Conservation (phyloP, 1,284 basidiomycete species). For the Austroboletus rostrupii region DNA sequence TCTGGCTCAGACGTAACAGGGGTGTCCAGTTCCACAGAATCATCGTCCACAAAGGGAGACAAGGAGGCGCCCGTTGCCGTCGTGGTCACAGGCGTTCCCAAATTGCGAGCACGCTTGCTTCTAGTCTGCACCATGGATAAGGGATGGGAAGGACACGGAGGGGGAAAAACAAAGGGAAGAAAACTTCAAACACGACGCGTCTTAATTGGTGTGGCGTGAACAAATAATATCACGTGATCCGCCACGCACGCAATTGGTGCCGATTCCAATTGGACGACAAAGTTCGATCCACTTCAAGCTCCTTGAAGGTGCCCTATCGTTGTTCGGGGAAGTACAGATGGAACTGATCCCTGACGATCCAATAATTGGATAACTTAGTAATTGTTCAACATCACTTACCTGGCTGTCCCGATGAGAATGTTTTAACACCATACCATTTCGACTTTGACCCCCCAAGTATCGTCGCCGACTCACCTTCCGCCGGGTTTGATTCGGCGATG, state of each 20-base stretch:
- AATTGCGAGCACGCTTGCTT: slow-evolving; percentile 9
- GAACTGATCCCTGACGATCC: too few species aligned
- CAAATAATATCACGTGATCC: background rate
- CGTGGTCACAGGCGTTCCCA: slow-evolving; percentile 25
- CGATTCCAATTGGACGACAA: slow-evolving; percentile 9
- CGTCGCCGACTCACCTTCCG: too few species aligned
- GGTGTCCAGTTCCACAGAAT: slow-evolving; percentile 34
- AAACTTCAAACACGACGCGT: slow-evolving; percentile 26
- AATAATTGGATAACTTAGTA: too few species aligned
- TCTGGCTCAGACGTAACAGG: slow-evolving; percentile 42
- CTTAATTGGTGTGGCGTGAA: slow-evolving; percentile 16
- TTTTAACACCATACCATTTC: too few species aligned
- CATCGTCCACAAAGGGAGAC: slow-evolving; percentile 23
- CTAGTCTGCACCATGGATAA: slow-evolving; percentile 21
- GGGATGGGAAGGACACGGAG: background rate
- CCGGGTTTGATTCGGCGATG: too few species aligned
- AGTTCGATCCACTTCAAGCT: background rate
- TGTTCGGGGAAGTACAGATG: too few species aligned
- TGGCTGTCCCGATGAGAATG: too few species aligned
- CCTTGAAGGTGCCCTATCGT: too few species aligned
- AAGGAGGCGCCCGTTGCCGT: slow-evolving; percentile 22
- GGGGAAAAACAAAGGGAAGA: slow-evolving; percentile 15
- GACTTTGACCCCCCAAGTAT: too few species aligned
- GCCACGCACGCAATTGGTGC: slow-evolving; percentile 22
- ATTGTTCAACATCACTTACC: too few species aligned